A percentile compares a stretch with the other conserved stretches of the same genome.
Conservation (phyloP, 1,284 basidiomycete species). For the Trichosporon ovoides region DNA sequence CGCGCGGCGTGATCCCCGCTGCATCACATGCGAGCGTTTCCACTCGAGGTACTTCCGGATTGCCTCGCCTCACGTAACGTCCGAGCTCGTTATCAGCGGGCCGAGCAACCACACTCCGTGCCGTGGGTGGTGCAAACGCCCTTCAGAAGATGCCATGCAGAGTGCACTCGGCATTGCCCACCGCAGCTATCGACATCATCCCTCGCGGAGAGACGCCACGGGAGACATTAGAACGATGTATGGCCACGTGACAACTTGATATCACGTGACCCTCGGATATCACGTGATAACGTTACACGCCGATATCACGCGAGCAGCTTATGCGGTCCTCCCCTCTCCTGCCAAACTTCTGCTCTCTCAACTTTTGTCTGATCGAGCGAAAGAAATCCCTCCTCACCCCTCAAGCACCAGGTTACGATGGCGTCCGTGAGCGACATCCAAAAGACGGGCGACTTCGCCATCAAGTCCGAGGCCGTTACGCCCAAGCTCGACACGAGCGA, state of each 20-base stretch:
- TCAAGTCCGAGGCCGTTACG: constrained; percentile 67
- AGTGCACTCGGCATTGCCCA: too few relatives aligned
- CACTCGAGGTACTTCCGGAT: background rate
- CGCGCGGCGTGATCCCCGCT: background rate
- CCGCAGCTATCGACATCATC: too few relatives aligned
- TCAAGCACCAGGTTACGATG: constrained; percentile 21
- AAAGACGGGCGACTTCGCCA: constrained; percentile 64
- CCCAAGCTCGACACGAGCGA: constrained; percentile 88
- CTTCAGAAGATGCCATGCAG: too few relatives aligned
- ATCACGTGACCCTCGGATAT: background rate
- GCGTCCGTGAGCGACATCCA: constrained; percentile 42
- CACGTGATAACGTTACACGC: background rate
- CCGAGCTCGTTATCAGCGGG: too few relatives aligned
- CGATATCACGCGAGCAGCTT: background rate
- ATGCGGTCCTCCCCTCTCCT: background rate
- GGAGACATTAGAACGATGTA: too few relatives aligned
- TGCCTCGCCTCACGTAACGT: background rate
- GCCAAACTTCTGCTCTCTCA: background rate
- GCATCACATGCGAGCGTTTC: background rate
- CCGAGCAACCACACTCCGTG: too few relatives aligned
- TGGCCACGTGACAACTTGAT: background rate
- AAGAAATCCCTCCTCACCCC: constrained; percentile 4
- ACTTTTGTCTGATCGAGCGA: background rate
- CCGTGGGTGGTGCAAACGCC: too few relatives aligned
- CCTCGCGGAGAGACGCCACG: too few relatives aligned